These are phyloP conservation scores for Neostapfia colusana DNA, from an alignment of 176 grass and related monocot genomes.

Conservation along the genomic window DNA sequence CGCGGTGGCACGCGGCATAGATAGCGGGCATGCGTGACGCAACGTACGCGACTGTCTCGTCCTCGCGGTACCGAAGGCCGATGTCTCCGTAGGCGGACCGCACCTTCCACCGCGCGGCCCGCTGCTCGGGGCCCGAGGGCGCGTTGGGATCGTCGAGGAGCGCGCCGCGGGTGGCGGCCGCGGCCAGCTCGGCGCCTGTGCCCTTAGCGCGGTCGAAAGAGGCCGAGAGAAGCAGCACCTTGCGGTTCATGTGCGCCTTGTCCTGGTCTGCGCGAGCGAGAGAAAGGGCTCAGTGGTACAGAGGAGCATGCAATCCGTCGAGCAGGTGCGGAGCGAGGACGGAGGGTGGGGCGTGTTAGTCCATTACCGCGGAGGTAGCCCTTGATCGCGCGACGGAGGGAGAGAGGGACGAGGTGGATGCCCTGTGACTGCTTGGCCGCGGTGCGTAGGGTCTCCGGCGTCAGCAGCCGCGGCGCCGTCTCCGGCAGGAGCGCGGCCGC, in stretches of 20 bases:
- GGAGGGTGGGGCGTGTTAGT: no score
- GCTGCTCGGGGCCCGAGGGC: constrained; percentile 44
- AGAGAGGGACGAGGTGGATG: constrained; percentile 68
- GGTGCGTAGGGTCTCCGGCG: constrained; percentile 68
- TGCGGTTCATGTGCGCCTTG: constrained; percentile 76
- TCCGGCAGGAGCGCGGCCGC: constrained; percentile 60
- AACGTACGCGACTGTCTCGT: constrained; percentile 83
- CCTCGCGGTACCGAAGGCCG: constrained; percentile 69
- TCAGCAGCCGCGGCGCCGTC: constrained; percentile 58
- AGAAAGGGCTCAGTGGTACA: not conserved
- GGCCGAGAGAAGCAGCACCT: constrained; percentile 66
- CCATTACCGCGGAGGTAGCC: constrained; percentile 63
- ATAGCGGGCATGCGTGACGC: constrained; percentile 91
- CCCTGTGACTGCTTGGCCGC: constrained; percentile 88
- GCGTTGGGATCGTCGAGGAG: constrained; percentile 65
- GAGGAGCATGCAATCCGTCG: not conserved
- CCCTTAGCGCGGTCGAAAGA: constrained; percentile 75
- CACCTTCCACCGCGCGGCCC: constrained; percentile 72
- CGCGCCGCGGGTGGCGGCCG: constrained; percentile 48
- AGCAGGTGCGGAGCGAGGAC: constrained; percentile 13
- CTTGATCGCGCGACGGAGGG: constrained; percentile 85
- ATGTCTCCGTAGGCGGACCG: constrained; percentile 76
- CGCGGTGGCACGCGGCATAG: constrained; percentile 78
- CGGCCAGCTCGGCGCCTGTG: constrained; percentile 61
- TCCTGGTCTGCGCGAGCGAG: constrained; percentile 45